Evolutionary conservation across 441 rosid genomes (phyloP).

Genomic region (Sinapis alba): DNA sequence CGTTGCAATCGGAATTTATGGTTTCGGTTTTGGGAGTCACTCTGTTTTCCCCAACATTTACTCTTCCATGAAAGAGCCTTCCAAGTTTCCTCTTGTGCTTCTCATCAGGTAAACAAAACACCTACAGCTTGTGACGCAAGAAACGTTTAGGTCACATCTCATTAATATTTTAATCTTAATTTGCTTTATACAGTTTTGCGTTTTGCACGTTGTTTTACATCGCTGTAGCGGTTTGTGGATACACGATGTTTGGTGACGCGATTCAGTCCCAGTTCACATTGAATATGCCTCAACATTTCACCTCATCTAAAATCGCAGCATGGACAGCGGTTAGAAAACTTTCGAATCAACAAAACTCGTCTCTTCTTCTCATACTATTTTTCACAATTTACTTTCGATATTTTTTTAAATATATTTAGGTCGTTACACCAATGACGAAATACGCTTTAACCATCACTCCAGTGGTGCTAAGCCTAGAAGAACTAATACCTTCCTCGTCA

Average conservation of each 20-base stretch:
- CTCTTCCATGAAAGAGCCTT: constrained; percentile 68
- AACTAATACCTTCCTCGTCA: constrained; percentile 54
- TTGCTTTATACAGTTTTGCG: constrained; percentile 48
- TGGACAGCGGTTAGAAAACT: constrained; percentile 61
- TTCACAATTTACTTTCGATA: constrained; percentile 11
- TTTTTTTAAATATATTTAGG: constrained; percentile 41
- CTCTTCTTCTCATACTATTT: constrained; percentile 34
- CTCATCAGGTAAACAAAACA: constrained; percentile 39
- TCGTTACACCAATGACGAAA: constrained; percentile 72
- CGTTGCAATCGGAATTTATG: constrained; percentile 61
- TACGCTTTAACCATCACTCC: constrained; percentile 72
- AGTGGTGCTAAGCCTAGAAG: constrained; percentile 68
- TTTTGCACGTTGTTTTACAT: constrained; percentile 54
- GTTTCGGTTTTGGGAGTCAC: constrained; percentile 58
- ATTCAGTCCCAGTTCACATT: constrained; percentile 70
- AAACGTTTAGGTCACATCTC: neutral
- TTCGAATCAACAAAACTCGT: neutral
- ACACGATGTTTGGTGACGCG: constrained; percentile 64
- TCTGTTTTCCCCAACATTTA: constrained; percentile 72
- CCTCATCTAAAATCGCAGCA: constrained; percentile 59
- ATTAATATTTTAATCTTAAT: neutral
- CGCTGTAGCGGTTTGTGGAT: constrained; percentile 59
- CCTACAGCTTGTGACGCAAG: neutral
- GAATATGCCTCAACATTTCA: constrained; percentile 61
- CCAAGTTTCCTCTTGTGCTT: constrained; percentile 52